phyloP scores from a whole-genome alignment of 1,139 yeast genomes.

The Pichia cactophila region DNA sequence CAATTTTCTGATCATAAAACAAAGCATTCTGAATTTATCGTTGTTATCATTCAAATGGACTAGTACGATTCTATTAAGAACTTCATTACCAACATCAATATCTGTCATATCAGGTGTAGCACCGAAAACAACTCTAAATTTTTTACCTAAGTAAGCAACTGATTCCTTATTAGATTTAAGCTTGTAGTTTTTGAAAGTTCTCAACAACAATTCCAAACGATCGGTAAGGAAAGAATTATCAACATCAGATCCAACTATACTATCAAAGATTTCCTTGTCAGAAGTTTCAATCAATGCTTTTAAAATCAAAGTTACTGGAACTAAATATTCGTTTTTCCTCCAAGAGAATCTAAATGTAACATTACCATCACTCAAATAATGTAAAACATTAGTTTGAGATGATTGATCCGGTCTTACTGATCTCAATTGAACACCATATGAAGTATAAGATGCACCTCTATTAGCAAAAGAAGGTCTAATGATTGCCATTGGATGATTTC shows the following conservation, averaged over 20 bases:
- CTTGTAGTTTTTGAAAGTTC: slow-evolving; percentile 77
- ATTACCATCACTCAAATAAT: slow-evolving; percentile 91
- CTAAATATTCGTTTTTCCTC: slow-evolving; percentile 91
- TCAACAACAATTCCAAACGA: slow-evolving; percentile 87
- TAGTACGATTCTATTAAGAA: slow-evolving; percentile 73
- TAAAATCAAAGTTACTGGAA: slow-evolving; percentile 88
- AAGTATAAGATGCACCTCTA: slow-evolving; percentile 87
- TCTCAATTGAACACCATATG: slow-evolving; percentile 90
- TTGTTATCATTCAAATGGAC: slow-evolving; percentile 69
- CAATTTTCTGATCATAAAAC: slow-evolving; percentile 92
- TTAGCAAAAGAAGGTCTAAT: slow-evolving; percentile 90
- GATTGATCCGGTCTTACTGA: slow-evolving; percentile 95
- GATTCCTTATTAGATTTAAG: slow-evolving; percentile 80
- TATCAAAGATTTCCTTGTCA: slow-evolving; percentile 93
- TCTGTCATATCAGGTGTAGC: slow-evolving; percentile 85
- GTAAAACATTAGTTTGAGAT: slow-evolving; percentile 93
- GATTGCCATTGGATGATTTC: slow-evolving; percentile 97
- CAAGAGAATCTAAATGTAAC: slow-evolving; percentile 95
- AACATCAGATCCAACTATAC: slow-evolving; percentile 84
- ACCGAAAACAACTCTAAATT: slow-evolving; percentile 87
- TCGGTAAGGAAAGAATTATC: slow-evolving; percentile 91
- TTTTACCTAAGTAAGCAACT: slow-evolving; percentile 88
- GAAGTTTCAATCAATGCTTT: slow-evolving; percentile 86
- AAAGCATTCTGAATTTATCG: slow-evolving; percentile 79
- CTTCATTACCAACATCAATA: slow-evolving; percentile 83